Percentiles rank a stretch among this genome's conserved stretches.
phyloP scores from a whole-genome alignment of 108 stramenopile genomes.

The Nitzschia sp. region DNA sequence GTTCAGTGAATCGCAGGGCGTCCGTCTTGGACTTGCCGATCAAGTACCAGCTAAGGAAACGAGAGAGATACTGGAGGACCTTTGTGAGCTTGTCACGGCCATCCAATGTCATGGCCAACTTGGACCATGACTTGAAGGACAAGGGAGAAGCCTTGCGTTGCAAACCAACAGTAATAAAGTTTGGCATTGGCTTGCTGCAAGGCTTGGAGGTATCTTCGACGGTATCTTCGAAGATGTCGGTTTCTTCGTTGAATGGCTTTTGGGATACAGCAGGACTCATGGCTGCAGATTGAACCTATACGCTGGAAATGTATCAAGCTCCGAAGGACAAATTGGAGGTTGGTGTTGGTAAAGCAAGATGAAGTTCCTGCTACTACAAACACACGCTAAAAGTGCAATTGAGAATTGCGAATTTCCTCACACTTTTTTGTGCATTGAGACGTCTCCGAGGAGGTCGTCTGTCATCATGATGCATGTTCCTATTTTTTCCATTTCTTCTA shows the following conservation, averaged over 20 bases:
- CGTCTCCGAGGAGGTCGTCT: no score
- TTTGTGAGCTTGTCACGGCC: conserved; percentile 85
- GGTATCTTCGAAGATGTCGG: background rate
- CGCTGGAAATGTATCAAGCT: no score
- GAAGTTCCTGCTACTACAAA: no score
- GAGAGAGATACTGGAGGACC: conserved; percentile 62
- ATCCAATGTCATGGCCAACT: conserved; percentile 68
- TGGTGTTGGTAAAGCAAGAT: no score
- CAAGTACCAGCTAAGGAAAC: conserved; percentile 65
- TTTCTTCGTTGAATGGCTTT: background rate
- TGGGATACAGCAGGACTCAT: background rate
- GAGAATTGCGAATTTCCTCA: no score
- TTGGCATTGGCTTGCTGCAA: conserved; percentile 4
- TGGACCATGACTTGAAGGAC: conserved; percentile 57
- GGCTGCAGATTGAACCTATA: background rate
- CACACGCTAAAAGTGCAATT: no score
- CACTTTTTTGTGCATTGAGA: no score
- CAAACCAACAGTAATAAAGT: conserved; percentile 26
- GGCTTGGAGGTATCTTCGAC: background rate
- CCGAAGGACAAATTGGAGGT: no score
- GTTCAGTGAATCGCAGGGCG: conserved; percentile 31
- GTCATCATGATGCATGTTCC: no score
- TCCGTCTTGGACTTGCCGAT: conserved; percentile 29
- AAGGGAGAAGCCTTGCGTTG: conserved; percentile 31
- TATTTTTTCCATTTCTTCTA: no score